These are phyloP conservation scores for Geopyxis carbonaria DNA, from an alignment of 495 filamentous ascomycete species.

Conservation along the genomic window DNA sequence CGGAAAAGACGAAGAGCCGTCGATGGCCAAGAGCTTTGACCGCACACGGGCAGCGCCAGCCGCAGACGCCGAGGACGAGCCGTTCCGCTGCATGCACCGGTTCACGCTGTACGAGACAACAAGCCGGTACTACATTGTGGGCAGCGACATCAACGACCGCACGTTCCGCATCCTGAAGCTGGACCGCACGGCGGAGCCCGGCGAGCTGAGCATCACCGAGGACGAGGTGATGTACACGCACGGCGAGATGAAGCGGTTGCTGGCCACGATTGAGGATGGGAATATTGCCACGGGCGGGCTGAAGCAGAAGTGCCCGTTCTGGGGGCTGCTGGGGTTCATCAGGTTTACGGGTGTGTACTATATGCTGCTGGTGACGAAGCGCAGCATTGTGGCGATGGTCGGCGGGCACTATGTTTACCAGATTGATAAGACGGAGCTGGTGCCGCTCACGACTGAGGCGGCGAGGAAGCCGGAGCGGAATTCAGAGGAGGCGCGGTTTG, in stretches of 20 bases:
- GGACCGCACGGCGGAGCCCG: conserved; percentile 68
- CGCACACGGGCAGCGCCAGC: conserved; percentile 20
- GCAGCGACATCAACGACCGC: conserved; percentile 71
- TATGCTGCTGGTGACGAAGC: conserved; percentile 90
- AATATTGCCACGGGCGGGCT: conserved; percentile 85
- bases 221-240: conserved; percentile 89
- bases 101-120: conserved; percentile 91
- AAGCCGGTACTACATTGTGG: conserved; percentile 82
- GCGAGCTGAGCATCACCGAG: conserved; percentile 67
- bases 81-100: conserved; percentile 74
- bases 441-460: conserved; percentile 53
- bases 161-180: conserved; percentile 87
- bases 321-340: conserved; percentile 89
- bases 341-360: conserved; percentile 93
- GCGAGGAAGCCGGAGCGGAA: conserved; percentile 59
- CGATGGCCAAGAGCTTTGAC: conserved; percentile 45
- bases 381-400: conserved; percentile 86
- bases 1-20: conserved; percentile 48
- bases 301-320: conserved; percentile 74
- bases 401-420: conserved; percentile 93
- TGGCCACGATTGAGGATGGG: conserved; percentile 90
- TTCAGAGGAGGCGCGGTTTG: conserved; percentile 74
- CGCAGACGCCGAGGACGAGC: conserved; percentile 28
- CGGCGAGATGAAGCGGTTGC: conserved; percentile 77
- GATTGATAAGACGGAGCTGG: conserved; percentile 84